Conservation (phyloP, 2,329 filamentous ascomycete genomes). For the Clonostachys sp. region DNA sequence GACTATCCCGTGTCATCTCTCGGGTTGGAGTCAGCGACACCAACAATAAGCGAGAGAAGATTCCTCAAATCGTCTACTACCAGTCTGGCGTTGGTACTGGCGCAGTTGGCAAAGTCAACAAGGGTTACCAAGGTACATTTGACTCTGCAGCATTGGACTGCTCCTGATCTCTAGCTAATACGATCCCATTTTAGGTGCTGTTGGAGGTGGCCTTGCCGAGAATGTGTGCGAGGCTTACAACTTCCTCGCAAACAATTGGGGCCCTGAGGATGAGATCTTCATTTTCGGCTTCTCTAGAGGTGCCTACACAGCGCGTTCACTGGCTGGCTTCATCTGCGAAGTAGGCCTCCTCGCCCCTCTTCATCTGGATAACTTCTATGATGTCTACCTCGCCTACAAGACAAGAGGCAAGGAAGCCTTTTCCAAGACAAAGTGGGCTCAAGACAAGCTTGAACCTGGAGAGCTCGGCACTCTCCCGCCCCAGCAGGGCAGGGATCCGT, state of each 20-base stretch:
- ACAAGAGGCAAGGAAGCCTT: not conserved
- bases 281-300: slow-evolving; percentile 54
- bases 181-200: slow-evolving; percentile 39
- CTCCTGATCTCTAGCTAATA: too few relatives aligned
- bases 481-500: too few relatives aligned
- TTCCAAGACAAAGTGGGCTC: too few relatives aligned
- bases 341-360: slow-evolving; percentile 1
- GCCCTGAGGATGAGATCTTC: slow-evolving; percentile 51
- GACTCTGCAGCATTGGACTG: too few relatives aligned
- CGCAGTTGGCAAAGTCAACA: slow-evolving; percentile 5
- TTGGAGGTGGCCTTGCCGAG: slow-evolving; percentile 51
- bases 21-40: too few relatives aligned
- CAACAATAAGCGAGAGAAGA: too few relatives aligned
- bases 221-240: slow-evolving; percentile 38
- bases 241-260: slow-evolving; percentile 18
- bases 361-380: slow-evolving; percentile 49
- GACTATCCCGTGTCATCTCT: too few relatives aligned
- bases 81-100: slow-evolving; percentile 56
- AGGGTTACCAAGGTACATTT: too few relatives aligned
- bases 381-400: slow-evolving; percentile 9
- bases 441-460: too few relatives aligned
- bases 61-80: slow-evolving; percentile 52
- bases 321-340: slow-evolving; percentile 1
- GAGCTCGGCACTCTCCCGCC: too few relatives aligned
- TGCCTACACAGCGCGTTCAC: slow-evolving; percentile 38